Conservation (phyloP, 352 stramenopile species). For the Pythium insidiosum region DNA sequence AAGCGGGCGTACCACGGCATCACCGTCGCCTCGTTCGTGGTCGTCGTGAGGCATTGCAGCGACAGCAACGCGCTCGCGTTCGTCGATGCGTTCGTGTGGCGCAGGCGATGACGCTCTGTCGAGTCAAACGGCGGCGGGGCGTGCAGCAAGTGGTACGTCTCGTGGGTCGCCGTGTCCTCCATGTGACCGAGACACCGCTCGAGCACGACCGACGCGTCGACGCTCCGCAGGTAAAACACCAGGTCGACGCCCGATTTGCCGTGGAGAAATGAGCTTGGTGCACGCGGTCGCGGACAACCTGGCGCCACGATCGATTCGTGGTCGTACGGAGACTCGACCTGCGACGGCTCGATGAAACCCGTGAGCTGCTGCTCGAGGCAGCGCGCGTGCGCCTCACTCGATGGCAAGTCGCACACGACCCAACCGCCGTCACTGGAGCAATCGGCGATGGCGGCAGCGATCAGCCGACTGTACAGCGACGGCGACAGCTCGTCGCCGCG, state of each 20-base stretch:
- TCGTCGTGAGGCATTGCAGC: conserved; percentile 29
- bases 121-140: conserved; percentile 37
- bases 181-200: conserved; percentile 58
- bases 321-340: conserved; percentile 37
- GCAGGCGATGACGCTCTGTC: conserved; percentile 37
- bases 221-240: conserved; percentile 54
- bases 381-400: conserved; percentile 27
- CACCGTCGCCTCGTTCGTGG: conserved; percentile 15
- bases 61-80: conserved; percentile 46
- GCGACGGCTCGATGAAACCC: conserved; percentile 33
- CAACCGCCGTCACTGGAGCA: conserved; percentile 23
- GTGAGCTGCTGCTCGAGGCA: conserved; percentile 51
- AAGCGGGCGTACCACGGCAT: conserved; percentile 47
- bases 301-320: conserved; percentile 47
- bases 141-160: conserved; percentile 39
- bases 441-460: conserved; percentile 26
- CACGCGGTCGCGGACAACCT: conserved; percentile 18
- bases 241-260: conserved; percentile 67
- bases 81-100: conserved; percentile 34
- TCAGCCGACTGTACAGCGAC: conserved; percentile 42
- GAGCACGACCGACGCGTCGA: conserved; percentile 19
- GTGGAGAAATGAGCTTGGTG: conserved; percentile 39
- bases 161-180: conserved; percentile 31
- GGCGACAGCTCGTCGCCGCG: conserved; percentile 34
- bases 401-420: conserved; percentile 58